These are phyloP conservation scores for Hypocreales sp. DNA, from an alignment of 2,329 filamentous ascomycete species.

Conservation along the genomic window DNA sequence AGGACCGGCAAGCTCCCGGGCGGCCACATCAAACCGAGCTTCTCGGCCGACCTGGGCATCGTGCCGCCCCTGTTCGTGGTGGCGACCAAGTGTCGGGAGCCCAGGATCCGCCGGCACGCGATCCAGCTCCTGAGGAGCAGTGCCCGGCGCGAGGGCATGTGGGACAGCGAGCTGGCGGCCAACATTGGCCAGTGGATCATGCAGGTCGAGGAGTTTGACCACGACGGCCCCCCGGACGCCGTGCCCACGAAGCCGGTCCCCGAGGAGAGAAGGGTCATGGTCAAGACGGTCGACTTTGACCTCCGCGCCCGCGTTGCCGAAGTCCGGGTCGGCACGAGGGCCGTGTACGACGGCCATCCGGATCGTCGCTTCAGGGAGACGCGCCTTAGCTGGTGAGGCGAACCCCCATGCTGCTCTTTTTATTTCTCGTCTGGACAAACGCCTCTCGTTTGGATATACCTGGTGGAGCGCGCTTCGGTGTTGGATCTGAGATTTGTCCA, in stretches of 20 bases:
- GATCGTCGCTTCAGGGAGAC: conserved; percentile 32
- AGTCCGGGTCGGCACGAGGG: conserved; percentile 37
- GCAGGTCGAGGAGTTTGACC: conserved; percentile 34
- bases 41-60: conserved; percentile 48
- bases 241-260: conserved; percentile 21
- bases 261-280: conserved; percentile 38
- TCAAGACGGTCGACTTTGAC: conserved; percentile 40
- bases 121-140: conserved; percentile 44
- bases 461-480: no score
- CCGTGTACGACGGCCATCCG: conserved; percentile 26
- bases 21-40: conserved; percentile 41
- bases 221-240: not conserved
- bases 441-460: no score
- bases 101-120: conserved; percentile 38
- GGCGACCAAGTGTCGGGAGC: conserved; percentile 50
- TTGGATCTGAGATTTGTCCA: no score
- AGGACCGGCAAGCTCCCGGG: conserved; percentile 27
- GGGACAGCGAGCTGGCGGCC: conserved; percentile 47
- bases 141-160: conserved; percentile 51
- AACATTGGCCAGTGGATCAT: conserved; percentile 40
- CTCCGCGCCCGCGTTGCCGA: conserved; percentile 32
- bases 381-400: conserved; percentile 28
- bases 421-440: no score
- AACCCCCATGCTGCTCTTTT: not conserved
- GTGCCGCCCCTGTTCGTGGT: conserved; percentile 49